These are phyloP conservation scores for Amylostereum areolatum DNA, from an alignment of 1,284 basidiomycete species.

Conservation along the genomic window DNA sequence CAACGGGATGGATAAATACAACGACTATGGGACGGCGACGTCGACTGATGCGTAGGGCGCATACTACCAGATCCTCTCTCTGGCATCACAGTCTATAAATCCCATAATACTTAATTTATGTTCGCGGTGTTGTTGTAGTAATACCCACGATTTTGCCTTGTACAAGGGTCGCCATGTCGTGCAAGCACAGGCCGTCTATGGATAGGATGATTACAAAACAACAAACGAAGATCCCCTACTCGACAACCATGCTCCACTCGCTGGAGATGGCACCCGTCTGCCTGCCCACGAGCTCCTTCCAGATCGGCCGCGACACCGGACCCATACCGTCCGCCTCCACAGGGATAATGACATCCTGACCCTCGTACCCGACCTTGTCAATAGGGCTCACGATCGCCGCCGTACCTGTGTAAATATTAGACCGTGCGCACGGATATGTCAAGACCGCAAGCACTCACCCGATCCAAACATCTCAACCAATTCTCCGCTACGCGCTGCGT, in stretches of 20 bases:
- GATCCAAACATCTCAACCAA: slow-evolving; percentile 92
- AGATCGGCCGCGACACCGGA: slow-evolving; percentile 74
- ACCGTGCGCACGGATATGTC: neutral
- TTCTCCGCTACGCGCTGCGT: slow-evolving; percentile 61
- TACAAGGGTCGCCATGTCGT: no score
- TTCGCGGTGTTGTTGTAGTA: no score
- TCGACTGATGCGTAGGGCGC: neutral
- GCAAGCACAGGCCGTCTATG: no score
- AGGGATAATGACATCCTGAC: slow-evolving; percentile 80
- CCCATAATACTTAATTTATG: no score
- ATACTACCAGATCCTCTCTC: neutral
- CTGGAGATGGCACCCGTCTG: slow-evolving; percentile 84
- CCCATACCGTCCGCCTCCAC: slow-evolving; percentile 88
- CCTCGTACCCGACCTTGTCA: slow-evolving; percentile 83
- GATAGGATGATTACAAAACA: no score
- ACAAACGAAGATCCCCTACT: slow-evolving; percentile 15
- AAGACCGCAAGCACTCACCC: slow-evolving; percentile 37
- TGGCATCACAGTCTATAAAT: no score
- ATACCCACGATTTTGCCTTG: no score
- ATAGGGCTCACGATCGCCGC: slow-evolving; percentile 85
- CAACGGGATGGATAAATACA: neutral
- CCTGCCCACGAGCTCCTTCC: slow-evolving; percentile 83
- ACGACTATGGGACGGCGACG: neutral
- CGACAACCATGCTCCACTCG: slow-evolving; percentile 73
- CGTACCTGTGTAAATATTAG: slow-evolving; percentile 47